A percentile compares a stretch with the other conserved stretches of the same genome.
These are phyloP conservation scores for Clarireedia monteithiana DNA, from an alignment of 2,329 filamentous ascomycete genomes.

Conservation along the genomic window DNA sequence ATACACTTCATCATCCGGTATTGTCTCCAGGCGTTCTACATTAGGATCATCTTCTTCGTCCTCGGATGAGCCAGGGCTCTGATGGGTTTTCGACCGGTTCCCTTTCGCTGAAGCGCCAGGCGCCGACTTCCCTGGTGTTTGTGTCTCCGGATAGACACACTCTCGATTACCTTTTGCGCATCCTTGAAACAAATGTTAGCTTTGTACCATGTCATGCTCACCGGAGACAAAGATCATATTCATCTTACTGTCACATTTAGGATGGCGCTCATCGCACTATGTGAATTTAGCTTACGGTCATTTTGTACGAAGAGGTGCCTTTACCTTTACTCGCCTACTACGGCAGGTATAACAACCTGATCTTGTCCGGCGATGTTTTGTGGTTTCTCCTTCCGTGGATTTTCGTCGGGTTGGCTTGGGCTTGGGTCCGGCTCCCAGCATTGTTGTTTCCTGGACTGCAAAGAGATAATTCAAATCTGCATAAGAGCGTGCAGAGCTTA, in stretches of 20 bases:
- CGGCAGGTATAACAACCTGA: constrained; percentile 94
- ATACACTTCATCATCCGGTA: constrained; percentile 46
- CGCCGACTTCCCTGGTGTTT: constrained; percentile 31
- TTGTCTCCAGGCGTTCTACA: constrained; percentile 42
- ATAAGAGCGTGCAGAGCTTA: constrained; percentile 6
- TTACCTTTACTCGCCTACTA: constrained; percentile 74
- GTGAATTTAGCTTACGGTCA: constrained; percentile 20
- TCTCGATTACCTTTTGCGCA: constrained; percentile 89
- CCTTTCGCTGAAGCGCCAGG: constrained; percentile 27
- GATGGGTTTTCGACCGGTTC: constrained; percentile 26
- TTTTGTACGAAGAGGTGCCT: constrained; percentile 4
- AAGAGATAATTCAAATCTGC: constrained; percentile 27
- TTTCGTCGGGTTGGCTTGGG: constrained; percentile 25
- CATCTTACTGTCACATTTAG: constrained; percentile 68
- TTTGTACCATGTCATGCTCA: constrained; percentile 8
- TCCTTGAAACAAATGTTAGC: constrained; percentile 40
- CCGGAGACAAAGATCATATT: not conserved
- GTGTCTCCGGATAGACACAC: constrained; percentile 77
- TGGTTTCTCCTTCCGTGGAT: constrained; percentile 31
- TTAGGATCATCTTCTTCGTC: constrained; percentile 43
- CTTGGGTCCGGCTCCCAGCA: constrained; percentile 18
- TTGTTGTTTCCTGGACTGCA: constrained; percentile 22
- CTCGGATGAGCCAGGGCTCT: constrained; percentile 43
- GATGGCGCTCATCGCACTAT: constrained; percentile 84
- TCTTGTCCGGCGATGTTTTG: constrained; percentile 88